Percentiles rank a stretch among this genome's conserved stretches.
Conservation (phyloP, 352 stramenopile genomes). For the Pythium catenulatum region DNA sequence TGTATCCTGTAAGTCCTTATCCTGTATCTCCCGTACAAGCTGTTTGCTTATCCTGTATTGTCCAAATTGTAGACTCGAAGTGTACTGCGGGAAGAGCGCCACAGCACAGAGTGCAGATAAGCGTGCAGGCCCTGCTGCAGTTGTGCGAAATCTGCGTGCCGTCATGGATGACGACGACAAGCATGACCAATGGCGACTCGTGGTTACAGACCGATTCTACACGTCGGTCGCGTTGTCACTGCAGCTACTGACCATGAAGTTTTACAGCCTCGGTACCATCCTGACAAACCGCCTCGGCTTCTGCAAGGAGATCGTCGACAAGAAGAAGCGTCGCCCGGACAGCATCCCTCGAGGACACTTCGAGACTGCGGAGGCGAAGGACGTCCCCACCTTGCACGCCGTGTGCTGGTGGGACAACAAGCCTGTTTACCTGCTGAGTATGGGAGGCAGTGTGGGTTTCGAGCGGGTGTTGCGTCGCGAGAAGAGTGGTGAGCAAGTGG, state of each 20-base stretch:
- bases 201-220: constrained; percentile 60
- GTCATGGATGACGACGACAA: not conserved
- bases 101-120: too few species aligned
- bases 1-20: not conserved
- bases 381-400: constrained; percentile 34
- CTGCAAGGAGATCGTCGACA: not conserved
- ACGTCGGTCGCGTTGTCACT: constrained; percentile 30
- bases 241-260: constrained; percentile 55
- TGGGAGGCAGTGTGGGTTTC: too few species aligned
- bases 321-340: constrained; percentile 29
- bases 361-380: constrained; percentile 8
- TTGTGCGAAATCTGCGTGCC: constrained; percentile 49
- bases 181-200: not conserved
- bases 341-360: constrained; percentile 46
- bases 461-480: too few species aligned
- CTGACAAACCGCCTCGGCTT: constrained; percentile 41
- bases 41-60: not conserved
- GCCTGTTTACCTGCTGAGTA: constrained; percentile 61
- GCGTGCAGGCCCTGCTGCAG: constrained; percentile 41
- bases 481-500: too few species aligned
- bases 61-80: constrained; percentile 3
- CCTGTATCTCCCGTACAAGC: not conserved
- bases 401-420: constrained; percentile 63
- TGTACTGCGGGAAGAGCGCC: not conserved
- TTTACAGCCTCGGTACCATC: constrained; percentile 61